A percentile compares a stretch with the other conserved stretches of the same genome.
Evolutionary conservation across 2,329 filamentous ascomycete species (phyloP).

Genomic region (Metarhizium guizhouense): DNA sequence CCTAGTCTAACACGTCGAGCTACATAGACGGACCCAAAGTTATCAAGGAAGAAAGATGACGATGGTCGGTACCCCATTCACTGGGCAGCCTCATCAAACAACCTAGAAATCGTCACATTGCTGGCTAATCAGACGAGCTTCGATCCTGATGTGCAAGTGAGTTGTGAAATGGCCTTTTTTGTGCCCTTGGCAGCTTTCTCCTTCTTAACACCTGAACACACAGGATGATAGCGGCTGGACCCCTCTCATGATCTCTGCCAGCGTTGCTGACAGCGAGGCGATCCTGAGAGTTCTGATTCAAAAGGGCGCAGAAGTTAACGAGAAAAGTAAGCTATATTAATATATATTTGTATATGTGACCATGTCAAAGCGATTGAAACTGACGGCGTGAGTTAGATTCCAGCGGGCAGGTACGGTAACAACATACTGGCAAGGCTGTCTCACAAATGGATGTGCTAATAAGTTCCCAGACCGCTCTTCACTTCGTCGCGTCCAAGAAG

Average conservation of each 20-base stretch:
- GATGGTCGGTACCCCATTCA: constrained; percentile 88
- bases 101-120: constrained; percentile 62
- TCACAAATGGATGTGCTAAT: not conserved
- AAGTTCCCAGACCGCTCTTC: constrained; percentile 62
- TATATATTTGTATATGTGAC: not conserved
- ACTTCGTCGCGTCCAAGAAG: constrained; percentile 85
- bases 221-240: constrained; percentile 76
- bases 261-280: constrained; percentile 61
- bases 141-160: constrained; percentile 72
- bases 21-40: constrained; percentile 64
- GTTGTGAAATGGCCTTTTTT: not conserved
- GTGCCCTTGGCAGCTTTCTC: not conserved
- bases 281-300: constrained; percentile 59
- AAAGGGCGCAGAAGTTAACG: constrained; percentile 63
- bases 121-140: constrained; percentile 65
- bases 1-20: not conserved
- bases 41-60: constrained; percentile 64
- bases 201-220: not conserved
- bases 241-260: constrained; percentile 73
- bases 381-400: constrained; percentile 38
- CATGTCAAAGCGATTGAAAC: not conserved
- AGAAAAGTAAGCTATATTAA: constrained; percentile 48
- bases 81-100: constrained; percentile 86
- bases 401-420: constrained; percentile 47
- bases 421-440: not conserved